Evolutionary conservation across 1,139 yeast species (phyloP).

Genomic region (Diutina siamensis): DNA sequence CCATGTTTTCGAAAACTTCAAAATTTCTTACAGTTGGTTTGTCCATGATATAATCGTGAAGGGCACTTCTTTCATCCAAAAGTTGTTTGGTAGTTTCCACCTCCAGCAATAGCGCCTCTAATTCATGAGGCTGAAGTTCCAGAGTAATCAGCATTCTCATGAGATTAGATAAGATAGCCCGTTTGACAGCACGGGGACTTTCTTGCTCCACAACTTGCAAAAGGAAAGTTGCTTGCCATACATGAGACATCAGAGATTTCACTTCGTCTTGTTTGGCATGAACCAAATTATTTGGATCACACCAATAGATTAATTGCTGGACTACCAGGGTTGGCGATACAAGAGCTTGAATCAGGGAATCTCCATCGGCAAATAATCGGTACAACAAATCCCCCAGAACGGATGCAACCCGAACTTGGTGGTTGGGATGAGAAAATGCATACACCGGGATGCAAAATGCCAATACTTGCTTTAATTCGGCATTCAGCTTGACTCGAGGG

Average conservation of each 20-base stretch:
- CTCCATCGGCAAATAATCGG: constrained; percentile 7
- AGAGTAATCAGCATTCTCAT: constrained; percentile 32
- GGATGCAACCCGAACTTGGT: constrained; percentile 57
- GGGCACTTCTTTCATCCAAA: constrained; percentile 11
- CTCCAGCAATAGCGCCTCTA: constrained; percentile 23
- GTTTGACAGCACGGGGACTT: constrained; percentile 42
- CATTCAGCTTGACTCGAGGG: constrained; percentile 51
- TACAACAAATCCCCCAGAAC: constrained; percentile 59
- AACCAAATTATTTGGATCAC: constrained; percentile 67
- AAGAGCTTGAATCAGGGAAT: constrained; percentile 15
- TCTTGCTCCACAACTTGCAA: constrained; percentile 39
- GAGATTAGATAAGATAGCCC: constrained; percentile 43
- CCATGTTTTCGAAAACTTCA: constrained; percentile 26
- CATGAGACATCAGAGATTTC: constrained; percentile 37
- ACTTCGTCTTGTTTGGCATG: constrained; percentile 32
- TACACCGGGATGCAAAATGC: constrained; percentile 88
- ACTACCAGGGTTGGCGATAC: constrained; percentile 46
- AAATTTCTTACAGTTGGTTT: constrained; percentile 33
- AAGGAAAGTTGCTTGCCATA: constrained; percentile 46
- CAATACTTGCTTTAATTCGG: constrained; percentile 65
- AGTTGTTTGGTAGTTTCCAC: constrained; percentile 21
- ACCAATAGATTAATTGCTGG: constrained; percentile 76
- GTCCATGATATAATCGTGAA: constrained; percentile 29
- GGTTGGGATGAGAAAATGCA: constrained; percentile 65
- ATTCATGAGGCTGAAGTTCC: constrained; percentile 18